phyloP scores from a whole-genome alignment of 306 rosid species.

The Lathyrus oleraceus region DNA sequence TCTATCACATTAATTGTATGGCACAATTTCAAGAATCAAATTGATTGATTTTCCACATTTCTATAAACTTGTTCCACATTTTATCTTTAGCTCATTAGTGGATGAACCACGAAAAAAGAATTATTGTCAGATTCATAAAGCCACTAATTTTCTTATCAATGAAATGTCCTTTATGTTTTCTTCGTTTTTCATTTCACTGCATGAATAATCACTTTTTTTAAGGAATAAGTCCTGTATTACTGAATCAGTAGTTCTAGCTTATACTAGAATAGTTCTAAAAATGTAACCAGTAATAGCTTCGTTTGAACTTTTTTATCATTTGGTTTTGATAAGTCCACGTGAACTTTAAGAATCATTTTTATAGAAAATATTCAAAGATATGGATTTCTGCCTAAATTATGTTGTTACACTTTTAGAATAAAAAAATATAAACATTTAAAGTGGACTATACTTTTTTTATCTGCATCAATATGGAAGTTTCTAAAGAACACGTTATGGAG shows the following conservation, averaged over 20 bases:
- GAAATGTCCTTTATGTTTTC: background rate
- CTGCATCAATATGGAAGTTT: no score
- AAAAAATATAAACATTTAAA: no score
- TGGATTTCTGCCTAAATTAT: background rate
- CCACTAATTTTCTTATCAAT: background rate
- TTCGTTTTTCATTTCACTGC: background rate
- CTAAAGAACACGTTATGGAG: background rate
- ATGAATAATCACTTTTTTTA: background rate
- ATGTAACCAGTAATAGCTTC: background rate
- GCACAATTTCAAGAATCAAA: background rate
- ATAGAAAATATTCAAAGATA: background rate
- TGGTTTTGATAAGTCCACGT: background rate
- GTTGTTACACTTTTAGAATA: background rate
- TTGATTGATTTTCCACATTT: background rate
- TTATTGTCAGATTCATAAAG: background rate
- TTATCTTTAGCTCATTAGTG: background rate
- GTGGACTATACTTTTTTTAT: no score
- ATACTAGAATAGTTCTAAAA: background rate
- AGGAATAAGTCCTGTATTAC: background rate
- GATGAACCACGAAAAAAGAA: background rate
- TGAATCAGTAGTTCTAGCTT: background rate
- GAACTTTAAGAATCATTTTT: background rate
- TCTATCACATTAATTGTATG: background rate
- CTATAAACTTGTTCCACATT: background rate
- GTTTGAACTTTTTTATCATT: background rate